These are phyloP conservation scores for Tolypocladium cylindrosporum DNA, from an alignment of 2,329 filamentous ascomycete species.

Conservation along the genomic window DNA sequence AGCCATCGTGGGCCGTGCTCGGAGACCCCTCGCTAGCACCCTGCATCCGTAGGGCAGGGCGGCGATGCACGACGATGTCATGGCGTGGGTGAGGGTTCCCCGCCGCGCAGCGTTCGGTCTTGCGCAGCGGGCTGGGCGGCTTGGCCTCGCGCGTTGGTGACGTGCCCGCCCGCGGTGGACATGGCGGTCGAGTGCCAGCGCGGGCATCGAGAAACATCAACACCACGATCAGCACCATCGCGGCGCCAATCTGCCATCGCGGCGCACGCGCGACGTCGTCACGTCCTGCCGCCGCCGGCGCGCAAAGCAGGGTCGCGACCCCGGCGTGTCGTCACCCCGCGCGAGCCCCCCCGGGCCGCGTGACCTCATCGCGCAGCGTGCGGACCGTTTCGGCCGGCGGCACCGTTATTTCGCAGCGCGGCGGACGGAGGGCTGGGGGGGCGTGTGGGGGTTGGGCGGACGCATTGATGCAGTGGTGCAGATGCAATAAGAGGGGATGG, in stretches of 20 bases:
- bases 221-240: background rate
- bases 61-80: background rate
- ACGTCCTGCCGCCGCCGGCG: background rate
- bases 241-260: background rate
- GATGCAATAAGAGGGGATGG: background rate
- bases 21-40: background rate
- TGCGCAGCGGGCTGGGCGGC: background rate
- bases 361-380: slow-evolving; percentile 18
- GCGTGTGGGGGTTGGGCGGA: background rate
- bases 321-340: background rate
- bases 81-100: background rate
- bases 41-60: background rate
- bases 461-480: background rate
- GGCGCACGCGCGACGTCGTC: background rate
- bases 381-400: background rate
- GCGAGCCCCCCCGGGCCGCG: background rate
- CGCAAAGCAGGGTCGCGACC: background rate
- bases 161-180: no score
- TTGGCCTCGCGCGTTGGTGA: no score
- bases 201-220: background rate
- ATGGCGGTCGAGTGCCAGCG: no score
- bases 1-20: background rate
- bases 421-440: background rate
- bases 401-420: background rate
- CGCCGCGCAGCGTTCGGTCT: background rate